Evolutionary conservation across 106 monocot species (phyloP).

Genomic region (Platanthera zijinensis): DNA sequence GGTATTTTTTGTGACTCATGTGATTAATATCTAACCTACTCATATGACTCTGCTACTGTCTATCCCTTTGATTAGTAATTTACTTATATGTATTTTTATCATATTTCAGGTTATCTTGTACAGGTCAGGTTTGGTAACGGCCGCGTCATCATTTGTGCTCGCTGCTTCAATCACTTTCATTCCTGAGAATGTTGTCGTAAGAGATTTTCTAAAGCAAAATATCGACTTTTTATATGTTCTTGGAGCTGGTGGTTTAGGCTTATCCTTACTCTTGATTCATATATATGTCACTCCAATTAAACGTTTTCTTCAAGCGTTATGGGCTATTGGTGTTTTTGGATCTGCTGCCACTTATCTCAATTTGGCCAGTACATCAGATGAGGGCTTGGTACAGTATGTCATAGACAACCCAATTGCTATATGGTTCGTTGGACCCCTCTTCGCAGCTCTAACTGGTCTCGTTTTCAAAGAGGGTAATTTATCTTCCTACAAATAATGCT

Average conservation of each 20-base stretch:
- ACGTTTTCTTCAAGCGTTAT: conserved; percentile 74
- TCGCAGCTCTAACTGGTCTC: conserved; percentile 88
- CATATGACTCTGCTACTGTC: not conserved
- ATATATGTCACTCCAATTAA: conserved; percentile 93
- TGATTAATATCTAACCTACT: not conserved
- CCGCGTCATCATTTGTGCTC: conserved; percentile 70
- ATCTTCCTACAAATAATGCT: not conserved
- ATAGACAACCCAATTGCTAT: conserved; percentile 49
- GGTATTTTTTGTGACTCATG: not conserved
- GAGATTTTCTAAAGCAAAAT: conserved; percentile 43
- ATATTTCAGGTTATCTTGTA: conserved; percentile 76
- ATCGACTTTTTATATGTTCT: conserved; percentile 50
- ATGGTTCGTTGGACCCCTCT: conserved; percentile 89
- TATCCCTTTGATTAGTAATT: not conserved
- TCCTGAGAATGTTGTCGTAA: conserved; percentile 38
- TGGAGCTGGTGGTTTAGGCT: conserved; percentile 81
- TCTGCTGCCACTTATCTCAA: conserved; percentile 58
- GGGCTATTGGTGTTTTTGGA: conserved; percentile 68
- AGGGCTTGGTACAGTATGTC: conserved; percentile 66
- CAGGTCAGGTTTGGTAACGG: conserved; percentile 74
- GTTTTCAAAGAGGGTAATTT: conserved; percentile 91
- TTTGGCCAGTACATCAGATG: conserved; percentile 50
- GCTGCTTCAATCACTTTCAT: conserved; percentile 62
- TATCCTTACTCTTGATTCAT: conserved; percentile 81
- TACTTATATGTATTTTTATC: conserved; percentile 6